These are phyloP conservation scores for Aspergillus funiculosus DNA, from an alignment of 495 filamentous ascomycete genomes.

Conservation along the genomic window DNA sequence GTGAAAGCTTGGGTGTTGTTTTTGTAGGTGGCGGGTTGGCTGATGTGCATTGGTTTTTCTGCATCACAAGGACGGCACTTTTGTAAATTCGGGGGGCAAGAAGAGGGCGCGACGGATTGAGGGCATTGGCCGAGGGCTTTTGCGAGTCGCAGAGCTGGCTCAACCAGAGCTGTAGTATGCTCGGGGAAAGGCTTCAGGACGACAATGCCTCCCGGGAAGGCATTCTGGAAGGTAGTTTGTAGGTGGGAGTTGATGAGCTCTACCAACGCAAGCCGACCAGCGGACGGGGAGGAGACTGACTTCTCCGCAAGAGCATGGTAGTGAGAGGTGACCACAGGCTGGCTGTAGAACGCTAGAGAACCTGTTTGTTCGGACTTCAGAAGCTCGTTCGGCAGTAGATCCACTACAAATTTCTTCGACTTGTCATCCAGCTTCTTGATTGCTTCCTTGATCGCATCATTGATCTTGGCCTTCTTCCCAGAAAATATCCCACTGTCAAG, in stretches of 20 bases:
- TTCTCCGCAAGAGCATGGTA: conserved; percentile 65
- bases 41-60: conserved; percentile 49
- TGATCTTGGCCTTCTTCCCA: conserved; percentile 60
- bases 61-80: conserved; percentile 67
- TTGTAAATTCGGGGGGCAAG: conserved; percentile 79
- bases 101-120: conserved; percentile 58
- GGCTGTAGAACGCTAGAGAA: conserved; percentile 74
- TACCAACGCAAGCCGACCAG: conserved; percentile 58
- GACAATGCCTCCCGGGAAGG: conserved; percentile 67
- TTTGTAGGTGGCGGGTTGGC: conserved; percentile 51
- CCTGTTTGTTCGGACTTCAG: conserved; percentile 61
- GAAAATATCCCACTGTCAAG: conserved; percentile 68
- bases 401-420: conserved; percentile 51
- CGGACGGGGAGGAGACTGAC: conserved; percentile 45
- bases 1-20: conserved; percentile 65
- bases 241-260: conserved; percentile 80
- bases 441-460: conserved; percentile 60
- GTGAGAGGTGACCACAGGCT: conserved; percentile 48
- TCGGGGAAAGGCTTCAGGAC: conserved; percentile 71
- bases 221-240: conserved; percentile 76
- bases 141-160: conserved; percentile 65
- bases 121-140: conserved; percentile 67
- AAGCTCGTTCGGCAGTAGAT: conserved; percentile 49
- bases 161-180: conserved; percentile 64
- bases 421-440: conserved; percentile 50